Evolutionary conservation across 2,329 filamentous ascomycete species (phyloP), one percentile per base, ranked within the genome.

Genomic region (Decorospora gaudefroyi): DNA sequence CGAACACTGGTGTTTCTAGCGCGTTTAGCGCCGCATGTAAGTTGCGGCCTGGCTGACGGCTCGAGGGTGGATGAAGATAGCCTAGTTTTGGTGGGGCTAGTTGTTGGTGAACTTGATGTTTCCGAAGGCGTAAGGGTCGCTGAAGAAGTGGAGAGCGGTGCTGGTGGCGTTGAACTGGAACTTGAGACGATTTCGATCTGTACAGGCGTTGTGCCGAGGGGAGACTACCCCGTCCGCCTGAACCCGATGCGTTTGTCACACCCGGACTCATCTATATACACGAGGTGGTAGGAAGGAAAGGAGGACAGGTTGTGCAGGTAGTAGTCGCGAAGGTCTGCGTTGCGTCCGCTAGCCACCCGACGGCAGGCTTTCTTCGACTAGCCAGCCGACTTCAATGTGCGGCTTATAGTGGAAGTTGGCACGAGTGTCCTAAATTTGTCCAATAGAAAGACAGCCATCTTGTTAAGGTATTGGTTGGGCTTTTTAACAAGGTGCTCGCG

Each of bases 211-310:
- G 18, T n/a, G n/a, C 38, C 23, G 5, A 34, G 23, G 8, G 62
- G 68, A 44, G 68, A 65, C 70, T 62, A 74, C 3, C 63, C 64
- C 6, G 51, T 70, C 12, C 63, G 53, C 42, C 68, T 53, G 42
- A 62, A 67, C 6, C 67, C 62, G 46, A 61, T 53, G 13, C 56
- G 53, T 50, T 66, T 72, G 43, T 74, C 63, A 49, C 58, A 72
- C 3, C 68, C 64, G 38, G 70, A 72, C 50, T 74, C 59, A 47
- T 73, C 64, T 11, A 72, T 55, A 39, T 57, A 72, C 6, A 73
- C 59, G 11, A 69, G 49, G 12, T 72, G 57, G 45, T 69, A 67
- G 1, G 61, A 67, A 6, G 44, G 44, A 37, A 67, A 69, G 0
- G 53, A 46, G 2, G 63, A 69, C 7, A 71, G 29, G 5, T 64